A percentile compares a stretch with the other conserved stretches of the same genome.
Evolutionary conservation across 2,329 filamentous ascomycete genomes (phyloP).

Genomic region (Calonectria naviculata): DNA sequence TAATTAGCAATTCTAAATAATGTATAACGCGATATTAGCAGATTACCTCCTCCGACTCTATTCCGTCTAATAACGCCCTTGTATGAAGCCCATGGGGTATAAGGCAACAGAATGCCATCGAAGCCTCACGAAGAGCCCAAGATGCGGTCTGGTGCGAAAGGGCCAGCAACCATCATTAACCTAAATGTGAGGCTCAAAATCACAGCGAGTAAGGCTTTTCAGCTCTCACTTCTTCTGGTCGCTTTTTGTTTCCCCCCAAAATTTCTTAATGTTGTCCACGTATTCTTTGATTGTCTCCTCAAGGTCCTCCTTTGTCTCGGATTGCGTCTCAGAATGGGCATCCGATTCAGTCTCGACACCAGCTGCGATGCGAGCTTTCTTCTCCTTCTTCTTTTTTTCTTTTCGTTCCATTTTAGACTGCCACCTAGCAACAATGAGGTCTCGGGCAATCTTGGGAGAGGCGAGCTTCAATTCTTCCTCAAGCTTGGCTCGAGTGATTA

Average conservation of each 20-base stretch:
- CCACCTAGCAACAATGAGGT: conserved; percentile 31
- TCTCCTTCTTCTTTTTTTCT: background rate
- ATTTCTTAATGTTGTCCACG: conserved; percentile 24
- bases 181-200: background rate
- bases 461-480: conserved; percentile 33
- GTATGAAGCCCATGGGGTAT: background rate
- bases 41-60: background rate
- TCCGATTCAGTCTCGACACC: background rate
- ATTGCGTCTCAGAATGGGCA: background rate
- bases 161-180: background rate
- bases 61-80: background rate
- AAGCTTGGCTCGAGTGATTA: conserved; percentile 37
- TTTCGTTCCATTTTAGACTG: conserved; percentile 32
- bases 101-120: background rate
- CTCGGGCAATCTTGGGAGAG: conserved; percentile 38
- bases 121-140: background rate
- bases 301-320: conserved; percentile 1
- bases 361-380: background rate
- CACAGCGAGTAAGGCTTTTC: background rate
- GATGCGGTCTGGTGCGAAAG: background rate
- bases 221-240: background rate
- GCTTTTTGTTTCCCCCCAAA: conserved; percentile 7
- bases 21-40: background rate
- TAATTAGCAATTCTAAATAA: background rate
- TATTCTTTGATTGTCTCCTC: conserved; percentile 36